Base-by-base conservation (phyloP, 1,284 basidiomycete species). In the Sanguinoderma infundibulare region DNA sequence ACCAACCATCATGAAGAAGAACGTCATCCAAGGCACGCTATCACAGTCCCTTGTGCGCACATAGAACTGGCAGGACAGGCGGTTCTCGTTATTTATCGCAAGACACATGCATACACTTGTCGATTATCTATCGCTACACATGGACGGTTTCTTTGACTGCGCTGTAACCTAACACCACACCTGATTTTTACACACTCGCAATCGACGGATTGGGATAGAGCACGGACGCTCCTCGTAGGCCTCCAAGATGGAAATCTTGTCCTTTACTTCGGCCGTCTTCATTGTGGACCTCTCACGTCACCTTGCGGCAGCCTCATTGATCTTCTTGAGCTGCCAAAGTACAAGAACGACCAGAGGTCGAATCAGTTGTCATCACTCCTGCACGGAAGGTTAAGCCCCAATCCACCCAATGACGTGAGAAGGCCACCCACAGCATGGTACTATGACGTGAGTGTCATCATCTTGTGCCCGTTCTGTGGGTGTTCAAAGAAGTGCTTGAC, bases 291-390 rank as follows among this genome's bases (percentile, higher is more conserved):
- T 83, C 71, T 96, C 91, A 1, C 92, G 92, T 34, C 95, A 78
- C 5, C 74, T 78, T 9, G 86, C 87, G 8, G 91, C 94, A 3
- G 94, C 80, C 60, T 89, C 87, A 70, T 98, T 96, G 61, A 99
- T 98, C 80, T 94, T 95, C 73, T 83, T 87, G 78, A 98, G 99
- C 74, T 99, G 98, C 88, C 94, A 98, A 0, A 94, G 75, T 98
- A 99, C 55, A 99, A 79, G 86, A 99, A 99, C 0, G 96, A 98
- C 28, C 97, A 87, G 40, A 98, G 76, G 75, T 99, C 97, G 72
- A 97, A 99, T 66, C 97, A 84, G 74, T 99, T 98, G 75, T 98
- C 96, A 73, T 98, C 97, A 93, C 76, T 98, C 95, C 92, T 95
- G 66, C 20, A 24, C 32, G 7, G 20, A 32, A 12, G 46, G 28